Percentiles rank a stretch among this genome's conserved stretches.
These are phyloP conservation scores for Ophiorrhiza pumila DNA, from an alignment of 257 asterid species.

Conservation along the genomic window DNA sequence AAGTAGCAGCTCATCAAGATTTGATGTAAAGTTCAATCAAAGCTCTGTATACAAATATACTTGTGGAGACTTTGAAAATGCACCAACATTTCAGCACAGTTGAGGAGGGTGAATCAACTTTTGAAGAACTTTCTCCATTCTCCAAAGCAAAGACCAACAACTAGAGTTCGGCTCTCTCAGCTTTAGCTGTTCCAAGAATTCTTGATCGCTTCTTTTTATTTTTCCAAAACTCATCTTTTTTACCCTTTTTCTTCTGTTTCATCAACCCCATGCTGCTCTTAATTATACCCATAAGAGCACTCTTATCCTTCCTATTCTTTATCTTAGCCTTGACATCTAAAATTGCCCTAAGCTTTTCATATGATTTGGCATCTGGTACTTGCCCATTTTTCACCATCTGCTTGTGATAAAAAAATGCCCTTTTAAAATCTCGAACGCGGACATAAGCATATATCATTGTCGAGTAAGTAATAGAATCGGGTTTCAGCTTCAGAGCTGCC, in stretches of 20 bases:
- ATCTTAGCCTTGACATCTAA: conserved; percentile 68
- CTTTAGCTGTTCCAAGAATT: conserved; percentile 24
- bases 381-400: conserved; percentile 81
- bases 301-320: conserved; percentile 77
- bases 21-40: neutral
- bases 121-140: neutral
- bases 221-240: conserved; percentile 96
- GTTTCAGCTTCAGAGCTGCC: conserved; percentile 70
- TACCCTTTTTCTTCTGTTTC: conserved; percentile 65
- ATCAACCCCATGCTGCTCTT: conserved; percentile 65
- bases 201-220: conserved; percentile 42
- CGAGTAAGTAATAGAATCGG: conserved; percentile 81
- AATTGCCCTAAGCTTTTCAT: conserved; percentile 73
- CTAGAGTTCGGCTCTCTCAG: conserved; percentile 18
- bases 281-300: conserved; percentile 84
- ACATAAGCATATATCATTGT: conserved; percentile 88
- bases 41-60: neutral
- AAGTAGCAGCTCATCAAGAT: neutral
- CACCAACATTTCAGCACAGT: neutral
- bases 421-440: conserved; percentile 84
- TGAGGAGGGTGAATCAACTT: neutral
- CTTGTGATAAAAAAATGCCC: conserved; percentile 88
- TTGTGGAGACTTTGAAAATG: neutral
- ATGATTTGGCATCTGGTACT: conserved; percentile 74
- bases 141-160: neutral